Percentiles rank a stretch among this genome's conserved stretches.
These are phyloP conservation scores for Gaeumannomyces sp. DNA, from an alignment of 2,329 filamentous ascomycete genomes.

Conservation along the genomic window DNA sequence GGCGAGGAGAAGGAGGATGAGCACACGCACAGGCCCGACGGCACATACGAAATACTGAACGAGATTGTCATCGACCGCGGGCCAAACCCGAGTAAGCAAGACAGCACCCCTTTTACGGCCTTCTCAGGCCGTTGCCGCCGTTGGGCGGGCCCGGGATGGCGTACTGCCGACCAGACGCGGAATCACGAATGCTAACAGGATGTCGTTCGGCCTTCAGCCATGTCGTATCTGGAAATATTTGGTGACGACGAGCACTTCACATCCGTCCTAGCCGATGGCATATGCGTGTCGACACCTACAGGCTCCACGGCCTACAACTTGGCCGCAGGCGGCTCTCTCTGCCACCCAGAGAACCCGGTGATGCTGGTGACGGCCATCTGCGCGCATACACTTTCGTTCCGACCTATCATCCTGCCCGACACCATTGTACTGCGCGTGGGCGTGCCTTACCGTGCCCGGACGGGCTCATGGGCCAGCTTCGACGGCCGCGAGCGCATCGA, in stretches of 20 bases:
- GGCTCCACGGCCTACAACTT: conserved; percentile 95
- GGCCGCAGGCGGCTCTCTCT: conserved; percentile 88
- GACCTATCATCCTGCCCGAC: conserved; percentile 93
- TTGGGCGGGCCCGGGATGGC: too few species aligned
- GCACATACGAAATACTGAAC: conserved; percentile 85
- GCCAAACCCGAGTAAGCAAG: conserved; percentile 72
- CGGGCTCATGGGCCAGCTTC: conserved; percentile 94
- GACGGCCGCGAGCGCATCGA: conserved; percentile 88
- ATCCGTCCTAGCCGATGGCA: conserved; percentile 83
- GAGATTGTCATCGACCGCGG: conserved; percentile 95
- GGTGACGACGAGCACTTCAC: conserved; percentile 95
- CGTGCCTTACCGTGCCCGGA: conserved; percentile 88
- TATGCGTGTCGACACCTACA: conserved; percentile 90
- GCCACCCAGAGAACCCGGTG: conserved; percentile 92
- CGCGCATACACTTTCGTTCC: conserved; percentile 88
- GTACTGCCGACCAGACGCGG: not conserved
- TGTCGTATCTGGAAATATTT: conserved; percentile 89
- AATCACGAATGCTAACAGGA: conserved; percentile 10
- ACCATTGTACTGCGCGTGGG: conserved; percentile 89
- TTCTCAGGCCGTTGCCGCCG: not conserved
- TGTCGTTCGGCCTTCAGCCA: conserved; percentile 45
- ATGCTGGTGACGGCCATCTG: conserved; percentile 93
- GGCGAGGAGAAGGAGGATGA: conserved; percentile 80
- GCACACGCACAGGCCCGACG: conserved; percentile 77
- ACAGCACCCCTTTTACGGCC: not conserved